Evolutionary conservation across 441 rosid species (phyloP).

Genomic region (Mallotus repandus): DNA sequence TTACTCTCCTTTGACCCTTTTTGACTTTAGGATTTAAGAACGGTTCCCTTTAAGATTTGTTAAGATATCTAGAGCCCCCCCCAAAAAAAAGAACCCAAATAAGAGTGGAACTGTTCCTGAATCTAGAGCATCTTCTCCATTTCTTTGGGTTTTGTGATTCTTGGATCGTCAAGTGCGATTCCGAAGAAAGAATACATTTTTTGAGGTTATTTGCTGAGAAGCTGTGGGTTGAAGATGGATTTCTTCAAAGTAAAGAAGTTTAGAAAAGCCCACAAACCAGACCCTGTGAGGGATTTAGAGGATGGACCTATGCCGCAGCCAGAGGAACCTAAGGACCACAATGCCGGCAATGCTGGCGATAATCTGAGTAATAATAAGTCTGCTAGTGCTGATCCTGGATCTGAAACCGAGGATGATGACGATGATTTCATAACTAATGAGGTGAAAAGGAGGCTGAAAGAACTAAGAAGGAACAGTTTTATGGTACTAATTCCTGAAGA

Average conservation of each 20-base stretch:
- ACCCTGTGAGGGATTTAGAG: conserved; percentile 46
- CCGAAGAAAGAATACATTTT: conserved; percentile 6
- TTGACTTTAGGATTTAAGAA: conserved; percentile 15
- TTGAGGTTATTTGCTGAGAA: not conserved
- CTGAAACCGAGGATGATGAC: conserved; percentile 77
- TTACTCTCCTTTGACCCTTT: conserved; percentile 14
- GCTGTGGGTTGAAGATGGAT: conserved; percentile 47
- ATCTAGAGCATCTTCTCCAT: not conserved
- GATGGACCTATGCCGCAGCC: conserved; percentile 42
- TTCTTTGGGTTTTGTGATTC: conserved; percentile 5
- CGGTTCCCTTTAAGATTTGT: not conserved
- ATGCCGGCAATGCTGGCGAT: conserved; percentile 28
- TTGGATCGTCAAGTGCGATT: conserved; percentile 26
- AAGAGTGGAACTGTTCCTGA: not conserved
- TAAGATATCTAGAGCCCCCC: not conserved
- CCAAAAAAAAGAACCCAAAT: not conserved
- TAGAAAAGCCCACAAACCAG: conserved; percentile 53
- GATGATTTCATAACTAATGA: conserved; percentile 93
- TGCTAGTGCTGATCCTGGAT: conserved; percentile 32
- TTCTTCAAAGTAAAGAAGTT: conserved; percentile 69
- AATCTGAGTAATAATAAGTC: conserved; percentile 33
- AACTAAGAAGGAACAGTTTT: conserved; percentile 85
- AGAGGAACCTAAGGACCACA: conserved; percentile 47
- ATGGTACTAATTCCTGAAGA: conserved; percentile 96
- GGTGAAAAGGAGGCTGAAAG: conserved; percentile 87